Evolutionary conservation across 495 filamentous ascomycete genomes (phyloP), one percentile per base, ranked within the genome.

Genomic region (Mytilinidion resinicola): DNA sequence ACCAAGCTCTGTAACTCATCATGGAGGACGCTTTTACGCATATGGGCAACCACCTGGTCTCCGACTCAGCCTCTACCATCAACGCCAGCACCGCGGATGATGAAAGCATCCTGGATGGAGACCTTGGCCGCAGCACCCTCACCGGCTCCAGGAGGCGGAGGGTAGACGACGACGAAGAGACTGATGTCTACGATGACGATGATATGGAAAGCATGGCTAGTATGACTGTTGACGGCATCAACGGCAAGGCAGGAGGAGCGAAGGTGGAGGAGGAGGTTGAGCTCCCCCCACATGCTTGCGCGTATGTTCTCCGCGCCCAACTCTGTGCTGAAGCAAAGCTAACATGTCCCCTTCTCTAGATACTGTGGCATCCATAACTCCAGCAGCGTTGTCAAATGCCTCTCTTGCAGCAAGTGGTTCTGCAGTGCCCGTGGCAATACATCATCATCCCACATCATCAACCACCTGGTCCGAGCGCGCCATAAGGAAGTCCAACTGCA

Each of bases 401-500:
- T 99, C 52, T 80, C 86, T 50, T 99, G 93, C 74, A 90, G 81
- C 76, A 99, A 99, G 69, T 99, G 93, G 93, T 99, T 99, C 71
- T 99, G 93, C 76, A 97, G 93, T 70, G 91, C 93, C 50, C 87
- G 92, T 70, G 92, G 93, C 53, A 99, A 96, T 71, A 90, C 91
- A 37, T 95, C 88, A 39, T 96, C 92, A 15, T 96, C 93, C 6
- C 93, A 99, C 66, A 96, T 99, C 62, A 88, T 99, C 75, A 97
- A 97, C 70, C 93, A 99, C 68, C 84, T 99, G 34, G 93, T 99
- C 50, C 88, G 93, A 54, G 95, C 95, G 59, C 86, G 93, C 42
- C 93, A 99, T 74, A 97, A 97, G 79, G 93, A 99, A 77, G 93
- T 99, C 17, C 93, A 96, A 66, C 82, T 99, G 36, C 93, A 99